Base-by-base conservation (phyloP, 75 land plant genomes). In the Picea glauca region DNA sequence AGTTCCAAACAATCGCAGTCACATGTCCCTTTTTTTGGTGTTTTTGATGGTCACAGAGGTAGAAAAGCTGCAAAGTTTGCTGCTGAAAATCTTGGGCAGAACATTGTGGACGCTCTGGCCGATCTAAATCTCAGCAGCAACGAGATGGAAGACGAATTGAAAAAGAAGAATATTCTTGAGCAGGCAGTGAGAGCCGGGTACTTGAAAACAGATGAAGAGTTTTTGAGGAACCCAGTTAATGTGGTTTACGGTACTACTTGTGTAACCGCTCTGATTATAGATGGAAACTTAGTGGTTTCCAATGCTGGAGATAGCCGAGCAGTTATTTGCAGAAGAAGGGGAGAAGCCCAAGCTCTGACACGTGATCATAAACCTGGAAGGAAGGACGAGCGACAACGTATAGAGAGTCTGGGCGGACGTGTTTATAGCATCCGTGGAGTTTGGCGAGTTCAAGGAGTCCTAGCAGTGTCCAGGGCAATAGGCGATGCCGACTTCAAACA, bases 281-380 rank as follows among this genome's bases (percentile, higher is more conserved):
- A 83, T 38, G 91, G 90, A 11, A 73, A 82, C 11, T n/a, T 80
- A 58, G 84, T 86, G 15, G 85, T 82, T 5, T 88, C 94, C 30
- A 93, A 91, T 80, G 89, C 86, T 23, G 94, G 94, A 0, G 94
- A 93, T 72, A 88, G 91, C 60, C 81, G 87, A 60, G 91, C 88
- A 46, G 93, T 93, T 58, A 23, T 93, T 80, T 80, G 93, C 73
- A 83, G 87, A 46, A 82, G 85, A 50, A 80, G 83, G 7, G 91
- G 94, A 2, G 81, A 64, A 13, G 93, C 94, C 2, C 54, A 62
- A 43, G 64, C 88, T 12, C 83, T 93, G 4, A 90, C 94, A 11
- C 76, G 40, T 7, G 87, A 91, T 58, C 94, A 93, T 70, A 74
- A 81, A 15, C 61, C 79, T 7, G 76, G 77, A 46, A 74, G 89